Conservation (phyloP, 257 asterid genomes). For the Nicotiana sylvestris region DNA sequence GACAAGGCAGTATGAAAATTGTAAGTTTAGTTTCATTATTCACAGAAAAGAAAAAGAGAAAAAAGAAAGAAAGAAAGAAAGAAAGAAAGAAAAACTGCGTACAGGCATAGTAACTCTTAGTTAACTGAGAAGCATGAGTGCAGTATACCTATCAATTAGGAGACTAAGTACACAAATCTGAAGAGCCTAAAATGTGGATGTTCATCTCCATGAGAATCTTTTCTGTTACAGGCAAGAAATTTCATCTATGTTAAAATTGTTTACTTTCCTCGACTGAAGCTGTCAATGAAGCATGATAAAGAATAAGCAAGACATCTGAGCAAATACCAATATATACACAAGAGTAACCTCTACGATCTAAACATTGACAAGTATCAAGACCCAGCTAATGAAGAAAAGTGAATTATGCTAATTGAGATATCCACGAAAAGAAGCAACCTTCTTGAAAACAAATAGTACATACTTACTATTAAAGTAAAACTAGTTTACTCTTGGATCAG, state of each 20-base stretch:
- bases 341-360: not conserved
- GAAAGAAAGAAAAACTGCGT: not conserved
- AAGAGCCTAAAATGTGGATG: not conserved
- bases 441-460: not conserved
- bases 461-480: not conserved
- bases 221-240: not conserved
- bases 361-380: not conserved
- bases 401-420: not conserved
- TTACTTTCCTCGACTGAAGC: not conserved
- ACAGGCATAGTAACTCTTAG: not conserved
- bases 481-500: not conserved
- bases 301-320: not conserved
- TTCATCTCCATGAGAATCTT: not conserved
- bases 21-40: not conserved
- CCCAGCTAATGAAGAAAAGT: not conserved
- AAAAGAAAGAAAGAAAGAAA: not conserved
- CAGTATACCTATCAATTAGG: not conserved
- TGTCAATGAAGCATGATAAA: conserved; percentile 2
- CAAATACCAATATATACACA: not conserved
- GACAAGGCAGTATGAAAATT: not conserved
- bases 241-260: not conserved
- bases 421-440: not conserved
- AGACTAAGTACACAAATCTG: not conserved
- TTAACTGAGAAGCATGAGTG: not conserved
- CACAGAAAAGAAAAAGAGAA: not conserved